Conservation (phyloP, 176 grass and related monocot species). For the Juncus inflexus region DNA sequence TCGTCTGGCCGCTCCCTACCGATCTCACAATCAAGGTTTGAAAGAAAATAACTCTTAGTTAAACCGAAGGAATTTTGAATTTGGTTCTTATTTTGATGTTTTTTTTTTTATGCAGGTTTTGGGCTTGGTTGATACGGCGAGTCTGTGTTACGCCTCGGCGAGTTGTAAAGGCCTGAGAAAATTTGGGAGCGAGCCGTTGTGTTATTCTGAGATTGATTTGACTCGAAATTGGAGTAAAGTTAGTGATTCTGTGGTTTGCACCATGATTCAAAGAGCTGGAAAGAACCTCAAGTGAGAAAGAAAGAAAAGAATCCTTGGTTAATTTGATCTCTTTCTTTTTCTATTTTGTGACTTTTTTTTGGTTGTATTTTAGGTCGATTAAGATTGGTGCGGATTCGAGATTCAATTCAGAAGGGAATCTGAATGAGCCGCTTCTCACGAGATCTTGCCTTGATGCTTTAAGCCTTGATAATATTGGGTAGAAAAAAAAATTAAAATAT, state of each 20-base stretch:
- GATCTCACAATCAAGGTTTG: constrained; percentile 40
- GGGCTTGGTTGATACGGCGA: constrained; percentile 32
- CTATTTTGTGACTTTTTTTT: neutral
- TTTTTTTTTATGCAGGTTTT: constrained; percentile 30
- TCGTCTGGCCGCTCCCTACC: constrained; percentile 31
- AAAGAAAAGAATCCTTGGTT: neutral
- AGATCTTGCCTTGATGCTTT: no score
- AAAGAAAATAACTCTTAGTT: neutral
- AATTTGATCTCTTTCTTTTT: neutral
- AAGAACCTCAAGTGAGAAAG: constrained; percentile 26
- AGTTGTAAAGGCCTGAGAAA: constrained; percentile 31
- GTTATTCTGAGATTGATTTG: constrained; percentile 41
- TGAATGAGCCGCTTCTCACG: no score
- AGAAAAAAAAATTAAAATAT: no score
- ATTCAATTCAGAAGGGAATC: constrained; percentile 8
- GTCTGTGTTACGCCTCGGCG: constrained; percentile 34
- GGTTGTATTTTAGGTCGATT: constrained; percentile 32
- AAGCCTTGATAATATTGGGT: no score
- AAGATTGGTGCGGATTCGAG: constrained; percentile 26
- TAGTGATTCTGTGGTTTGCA: constrained; percentile 37
- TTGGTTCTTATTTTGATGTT: neutral
- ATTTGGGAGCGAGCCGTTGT: constrained; percentile 33
- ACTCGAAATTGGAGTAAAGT: constrained; percentile 13
- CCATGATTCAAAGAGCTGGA: constrained; percentile 40
- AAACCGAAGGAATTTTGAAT: neutral